phyloP scores from a whole-genome alignment of 1,139 yeast species.

The Yamadazyma kanchanaburiensis region DNA sequence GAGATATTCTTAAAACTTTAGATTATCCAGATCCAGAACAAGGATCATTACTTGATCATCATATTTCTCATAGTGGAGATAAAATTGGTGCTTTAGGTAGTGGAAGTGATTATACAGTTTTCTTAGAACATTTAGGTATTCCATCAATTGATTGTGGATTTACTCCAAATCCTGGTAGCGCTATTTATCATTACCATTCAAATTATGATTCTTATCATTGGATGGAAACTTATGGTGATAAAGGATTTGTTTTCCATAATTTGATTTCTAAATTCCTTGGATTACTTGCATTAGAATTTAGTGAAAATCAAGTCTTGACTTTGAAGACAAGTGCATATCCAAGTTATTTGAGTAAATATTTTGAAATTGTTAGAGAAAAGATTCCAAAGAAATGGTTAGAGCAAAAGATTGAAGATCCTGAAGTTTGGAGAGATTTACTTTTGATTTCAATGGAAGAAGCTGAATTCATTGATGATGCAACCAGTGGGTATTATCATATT shows the following conservation, averaged over 20 bases:
- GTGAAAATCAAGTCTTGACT: conserved; percentile 52
- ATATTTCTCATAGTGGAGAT: conserved; percentile 32
- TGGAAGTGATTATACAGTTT: conserved; percentile 47
- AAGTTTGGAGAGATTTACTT: conserved; percentile 17
- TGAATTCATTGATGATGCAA: conserved; percentile 17
- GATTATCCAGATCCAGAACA: conserved; percentile 46
- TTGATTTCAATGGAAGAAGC: conserved; percentile 17
- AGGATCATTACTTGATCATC: conserved; percentile 58
- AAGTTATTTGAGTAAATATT: conserved; percentile 27
- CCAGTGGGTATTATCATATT: conserved; percentile 21
- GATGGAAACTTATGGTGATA: conserved; percentile 55
- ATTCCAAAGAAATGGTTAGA: conserved; percentile 34
- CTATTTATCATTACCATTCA: conserved; percentile 57
- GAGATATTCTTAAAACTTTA: conserved; percentile 29
- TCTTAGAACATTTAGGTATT: conserved; percentile 46
- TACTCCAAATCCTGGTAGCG: conserved; percentile 19
- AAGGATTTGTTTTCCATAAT: conserved; percentile 51
- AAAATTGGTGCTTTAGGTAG: conserved; percentile 37
- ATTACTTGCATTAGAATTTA: conserved; percentile 46
- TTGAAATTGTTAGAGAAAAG: conserved; percentile 20
- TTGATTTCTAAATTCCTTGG: conserved; percentile 60
- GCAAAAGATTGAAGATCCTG: conserved; percentile 13
- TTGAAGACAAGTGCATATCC: conserved; percentile 38
- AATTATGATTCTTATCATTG: conserved; percentile 56
- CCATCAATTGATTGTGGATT: conserved; percentile 42